Evolutionary conservation across 1,284 basidiomycete genomes (phyloP).

Genomic region (Phellopilus nigrolimitatus): DNA sequence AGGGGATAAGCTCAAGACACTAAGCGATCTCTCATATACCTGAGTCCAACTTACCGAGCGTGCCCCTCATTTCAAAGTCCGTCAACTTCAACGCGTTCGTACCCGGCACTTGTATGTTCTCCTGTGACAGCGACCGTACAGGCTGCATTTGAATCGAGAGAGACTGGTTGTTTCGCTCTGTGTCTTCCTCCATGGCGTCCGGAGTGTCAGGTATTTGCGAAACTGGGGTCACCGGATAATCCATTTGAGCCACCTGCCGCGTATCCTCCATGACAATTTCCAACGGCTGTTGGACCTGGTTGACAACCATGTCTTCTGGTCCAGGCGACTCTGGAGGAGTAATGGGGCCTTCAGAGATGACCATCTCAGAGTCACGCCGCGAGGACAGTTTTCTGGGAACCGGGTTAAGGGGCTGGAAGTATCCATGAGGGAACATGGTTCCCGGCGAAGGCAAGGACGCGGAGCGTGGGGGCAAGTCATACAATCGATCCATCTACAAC

Average conservation of each 20-base stretch:
- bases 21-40: not conserved
- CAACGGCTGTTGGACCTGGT: conserved; percentile 1
- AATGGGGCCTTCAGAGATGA: conserved; percentile 34
- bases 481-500: conserved; percentile 4
- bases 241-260: conserved; percentile 5
- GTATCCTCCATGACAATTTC: conserved; percentile 18
- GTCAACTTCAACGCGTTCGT: conserved; percentile 55
- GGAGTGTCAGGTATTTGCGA: conserved; percentile 14
- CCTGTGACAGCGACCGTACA: conserved; percentile 61
- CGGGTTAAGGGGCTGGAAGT: conserved; percentile 22
- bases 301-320: conserved; percentile 25
- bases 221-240: conserved; percentile 18
- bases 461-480: conserved; percentile 29
- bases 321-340: conserved; percentile 38
- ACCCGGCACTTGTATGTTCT: conserved; percentile 38
- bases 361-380: conserved; percentile 31
- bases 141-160: conserved; percentile 33
- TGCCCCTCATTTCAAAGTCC: conserved; percentile 77
- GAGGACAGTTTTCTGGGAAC: conserved; percentile 17
- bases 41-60: conserved; percentile 50
- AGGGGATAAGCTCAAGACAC: not conserved
- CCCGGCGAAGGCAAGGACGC: conserved; percentile 32
- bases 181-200: conserved; percentile 18
- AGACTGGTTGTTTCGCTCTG: conserved; percentile 3
- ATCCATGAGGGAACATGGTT: conserved; percentile 25